phyloP scores from a whole-genome alignment of 345 rosid genomes.

The Lepidium africanum region DNA sequence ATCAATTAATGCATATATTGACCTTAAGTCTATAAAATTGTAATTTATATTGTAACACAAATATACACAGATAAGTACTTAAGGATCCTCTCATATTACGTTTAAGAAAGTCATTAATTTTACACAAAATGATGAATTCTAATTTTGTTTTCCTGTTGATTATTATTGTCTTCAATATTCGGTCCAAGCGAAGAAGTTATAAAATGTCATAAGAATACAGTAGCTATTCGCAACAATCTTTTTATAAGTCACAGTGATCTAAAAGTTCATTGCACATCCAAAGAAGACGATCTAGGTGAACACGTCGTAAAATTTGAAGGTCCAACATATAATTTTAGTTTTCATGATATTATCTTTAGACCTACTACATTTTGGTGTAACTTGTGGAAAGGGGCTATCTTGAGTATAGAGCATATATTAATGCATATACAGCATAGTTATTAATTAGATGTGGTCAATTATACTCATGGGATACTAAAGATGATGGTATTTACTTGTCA shows the following conservation, averaged over 20 bases:
- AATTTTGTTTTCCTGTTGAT: neutral
- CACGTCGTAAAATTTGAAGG: neutral
- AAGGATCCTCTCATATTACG: too few species aligned
- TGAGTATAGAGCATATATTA: neutral
- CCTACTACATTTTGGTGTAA: neutral
- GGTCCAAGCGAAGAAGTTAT: neutral
- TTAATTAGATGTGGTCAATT: neutral
- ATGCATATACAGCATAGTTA: neutral
- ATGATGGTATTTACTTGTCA: neutral
- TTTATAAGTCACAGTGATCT: neutral
- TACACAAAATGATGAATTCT: neutral
- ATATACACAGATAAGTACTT: neutral
- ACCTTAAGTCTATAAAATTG: too few species aligned
- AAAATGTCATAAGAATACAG: neutral
- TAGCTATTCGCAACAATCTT: neutral
- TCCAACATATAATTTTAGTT: neutral
- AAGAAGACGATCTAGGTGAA: neutral
- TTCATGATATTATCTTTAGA: neutral
- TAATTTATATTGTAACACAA: neutral
- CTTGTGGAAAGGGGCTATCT: neutral
- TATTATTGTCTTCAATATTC: neutral
- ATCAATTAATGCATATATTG: too few species aligned
- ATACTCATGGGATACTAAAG: neutral
- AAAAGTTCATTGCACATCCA: neutral
- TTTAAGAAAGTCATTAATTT: neutral